phyloP scores from a whole-genome alignment of 106 monocot genomes.

The Phalaenopsis equestris region DNA sequence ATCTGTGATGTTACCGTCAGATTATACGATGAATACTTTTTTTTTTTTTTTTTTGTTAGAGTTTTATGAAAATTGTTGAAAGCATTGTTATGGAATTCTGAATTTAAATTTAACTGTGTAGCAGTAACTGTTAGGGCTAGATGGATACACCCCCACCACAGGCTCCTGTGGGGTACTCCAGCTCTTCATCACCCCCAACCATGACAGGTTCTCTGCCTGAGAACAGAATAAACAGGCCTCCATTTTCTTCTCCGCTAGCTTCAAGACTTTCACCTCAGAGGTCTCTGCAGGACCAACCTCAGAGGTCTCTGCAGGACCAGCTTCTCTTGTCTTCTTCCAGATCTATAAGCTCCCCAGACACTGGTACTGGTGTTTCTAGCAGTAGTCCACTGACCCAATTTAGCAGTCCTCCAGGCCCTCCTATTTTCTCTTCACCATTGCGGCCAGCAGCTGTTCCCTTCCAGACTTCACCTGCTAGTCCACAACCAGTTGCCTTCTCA shows the following conservation, averaged over 20 bases:
- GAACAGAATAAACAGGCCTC: constrained; percentile 22
- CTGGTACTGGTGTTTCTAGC: constrained; percentile 17
- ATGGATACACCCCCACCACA: constrained; percentile 37
- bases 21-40: not conserved
- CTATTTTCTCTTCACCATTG: constrained; percentile 74
- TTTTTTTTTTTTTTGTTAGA: not conserved
- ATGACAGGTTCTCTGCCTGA: constrained; percentile 39
- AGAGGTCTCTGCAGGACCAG: constrained; percentile 18
- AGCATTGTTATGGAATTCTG: not conserved
- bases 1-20: not conserved
- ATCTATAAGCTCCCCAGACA: constrained; percentile 15
- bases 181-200: constrained; percentile 23
- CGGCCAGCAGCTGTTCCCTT: constrained; percentile 71
- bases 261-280: constrained; percentile 23
- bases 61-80: not conserved
- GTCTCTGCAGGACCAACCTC: too few species aligned
- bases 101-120: not conserved
- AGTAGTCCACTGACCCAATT: constrained; percentile 42
- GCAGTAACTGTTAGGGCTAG: not conserved
- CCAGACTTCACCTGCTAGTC: constrained; percentile 50
- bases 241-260: constrained; percentile 30
- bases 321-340: constrained; percentile 11
- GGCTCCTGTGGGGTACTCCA: constrained; percentile 22
- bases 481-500: constrained; percentile 51
- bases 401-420: constrained; percentile 87